Base-by-base conservation (phyloP, 805 yeast species). In the Hanseniaspora jakobsenii region DNA sequence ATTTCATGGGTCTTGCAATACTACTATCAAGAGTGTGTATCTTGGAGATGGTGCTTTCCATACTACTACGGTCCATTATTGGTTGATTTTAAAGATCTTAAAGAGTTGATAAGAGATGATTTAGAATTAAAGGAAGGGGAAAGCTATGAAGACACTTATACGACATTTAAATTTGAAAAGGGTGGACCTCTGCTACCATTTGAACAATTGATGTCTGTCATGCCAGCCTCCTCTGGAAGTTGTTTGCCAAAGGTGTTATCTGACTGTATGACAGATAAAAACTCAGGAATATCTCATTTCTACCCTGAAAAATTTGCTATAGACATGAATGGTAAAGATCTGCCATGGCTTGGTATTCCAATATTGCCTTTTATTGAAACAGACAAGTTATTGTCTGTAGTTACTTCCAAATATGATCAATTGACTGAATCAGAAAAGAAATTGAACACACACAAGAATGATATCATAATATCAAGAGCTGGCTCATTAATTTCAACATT, bases 21-120 rank as follows among this genome's bases (percentile, higher is more conserved):
- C 60, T 91, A 91, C 63, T 89, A 84, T 61, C 97, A 91, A 62
- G 97, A 96, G 2, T 89, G 97, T 64, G 94, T 95, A 0, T 89
- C 97, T 0, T 91, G 99, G 99, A 78, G 78, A 45, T 91, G 98
- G 98, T 91, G 76, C 61, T 91, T 80, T 55, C 98, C 97, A 0
- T 89, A 79, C 59, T 97, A 91, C 58, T 93, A 91, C 64, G 97
- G 98, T 0, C 99, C 99, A 18, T 87, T 91, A 69, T 97, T 96
- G 0, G 72, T 79, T 5, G 99, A 91, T 60, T 82, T 91, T 55
- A 66, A 61, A 2, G 73, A 76, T 19, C 52, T 73, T 18, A 54
- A 61, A 18, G 72, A 68, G 6, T 57, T 77, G 7, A 37, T 42
- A 35, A 18, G 72, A 68, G 6, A 57, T 77, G 7, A 37, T 42